Evolutionary conservation across 805 yeast species (phyloP), one percentile per base, ranked within the genome.

Genomic region (Isabelozyma pseudorhagii): DNA sequence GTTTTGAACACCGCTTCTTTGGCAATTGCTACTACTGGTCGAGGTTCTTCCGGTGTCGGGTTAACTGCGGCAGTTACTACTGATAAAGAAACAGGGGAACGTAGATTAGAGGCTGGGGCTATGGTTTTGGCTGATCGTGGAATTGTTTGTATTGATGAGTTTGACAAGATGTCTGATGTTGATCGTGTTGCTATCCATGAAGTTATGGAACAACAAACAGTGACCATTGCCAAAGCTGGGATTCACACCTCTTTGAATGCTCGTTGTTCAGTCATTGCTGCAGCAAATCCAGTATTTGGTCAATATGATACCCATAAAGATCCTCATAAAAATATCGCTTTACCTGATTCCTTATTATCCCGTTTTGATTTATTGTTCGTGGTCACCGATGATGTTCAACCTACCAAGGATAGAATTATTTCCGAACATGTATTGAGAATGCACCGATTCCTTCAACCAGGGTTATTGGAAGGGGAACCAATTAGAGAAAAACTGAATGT

Each of bases 191-290:
- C 98, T 3, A 93, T 94, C 73, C 99, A 94, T 72, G 99, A 94
- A 74, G 99, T 98, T 25, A 94, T 94, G 99, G 99, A 94, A 78
- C 99, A 94, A 72, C 99, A 94, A 69, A 94, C 99, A 0, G 94
- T 94, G 56, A 91, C 97, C 13, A 94, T 94, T 62, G 97, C 99
- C 10, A 94, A 94, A 67, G 99, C 99, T 0, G 99, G 99, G 62
- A 94, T 94, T 55, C 97, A 94, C 63, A 98, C 99, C 2, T 94
- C 99, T 0, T 75, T 94, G 61, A 94, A 94, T 67, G 99, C 99
- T 1, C 81, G 99, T 62, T 90, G 99, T 0, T 90, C 97, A 0
- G 93, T 94, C 59, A 71, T 94, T 45, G 99, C 99, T 0, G 98
- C 99, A 29, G 99, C 99, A n/a, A 94, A 94, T 73, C 99, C 99